These are phyloP conservation scores for Carex myosuroides DNA, from an alignment of 176 grass and related monocot genomes.

Conservation along the genomic window DNA sequence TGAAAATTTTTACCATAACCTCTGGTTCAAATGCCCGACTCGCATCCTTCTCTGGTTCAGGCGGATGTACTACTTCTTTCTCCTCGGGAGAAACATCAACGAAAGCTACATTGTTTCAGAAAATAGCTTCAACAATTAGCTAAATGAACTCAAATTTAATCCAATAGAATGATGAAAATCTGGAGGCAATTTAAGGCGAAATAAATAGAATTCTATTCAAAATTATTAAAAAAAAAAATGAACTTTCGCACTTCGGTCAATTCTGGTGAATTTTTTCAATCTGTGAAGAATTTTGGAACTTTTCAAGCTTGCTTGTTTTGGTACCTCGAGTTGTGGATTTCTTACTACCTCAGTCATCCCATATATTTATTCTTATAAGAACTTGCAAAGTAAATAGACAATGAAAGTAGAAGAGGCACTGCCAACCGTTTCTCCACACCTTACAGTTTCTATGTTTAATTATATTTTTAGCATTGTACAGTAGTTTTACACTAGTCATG, in stretches of 20 bases:
- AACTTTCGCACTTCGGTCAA: no score
- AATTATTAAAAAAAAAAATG: no score
- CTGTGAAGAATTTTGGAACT: no score
- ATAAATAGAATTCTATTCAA: no score
- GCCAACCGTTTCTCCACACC: neutral
- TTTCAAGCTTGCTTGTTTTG: no score
- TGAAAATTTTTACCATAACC: conserved; percentile 14
- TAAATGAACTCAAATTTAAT: neutral
- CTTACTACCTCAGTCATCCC: no score
- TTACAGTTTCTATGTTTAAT: neutral
- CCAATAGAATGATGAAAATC: neutral
- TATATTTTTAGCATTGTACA: neutral
- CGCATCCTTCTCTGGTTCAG: conserved; percentile 42
- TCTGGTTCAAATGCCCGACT: conserved; percentile 34
- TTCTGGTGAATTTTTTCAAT: no score
- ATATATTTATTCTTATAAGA: no score
- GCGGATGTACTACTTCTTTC: conserved; percentile 49
- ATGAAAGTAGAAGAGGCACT: neutral
- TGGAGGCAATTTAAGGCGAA: no score
- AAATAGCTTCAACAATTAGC: neutral
- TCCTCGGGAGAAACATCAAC: conserved; percentile 93
- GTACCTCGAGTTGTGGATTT: no score
- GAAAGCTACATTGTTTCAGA: conserved; percentile 55
- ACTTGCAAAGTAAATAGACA: neutral
- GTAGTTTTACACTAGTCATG: neutral